A percentile compares a stretch with the other conserved stretches of the same genome.
Conservation (phyloP, 73 alveolate genomes). For the Stentor coeruleus region DNA sequence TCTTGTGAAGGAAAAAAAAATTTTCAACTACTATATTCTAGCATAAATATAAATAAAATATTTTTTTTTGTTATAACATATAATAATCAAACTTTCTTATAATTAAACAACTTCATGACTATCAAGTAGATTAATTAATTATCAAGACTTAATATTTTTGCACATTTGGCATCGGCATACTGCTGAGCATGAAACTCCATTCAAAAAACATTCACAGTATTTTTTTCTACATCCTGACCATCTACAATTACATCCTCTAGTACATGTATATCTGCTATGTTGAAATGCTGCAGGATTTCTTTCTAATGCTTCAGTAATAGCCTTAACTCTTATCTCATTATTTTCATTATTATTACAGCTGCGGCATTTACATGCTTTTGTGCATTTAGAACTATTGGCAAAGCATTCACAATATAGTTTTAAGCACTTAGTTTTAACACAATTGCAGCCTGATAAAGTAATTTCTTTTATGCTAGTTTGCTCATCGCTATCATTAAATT, state of each 20-base stretch:
- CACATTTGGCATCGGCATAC: constrained; percentile 30
- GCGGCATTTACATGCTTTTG: constrained; percentile 34
- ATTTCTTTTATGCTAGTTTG: neutral
- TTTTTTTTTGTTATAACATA: no score
- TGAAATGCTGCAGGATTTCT: constrained; percentile 40
- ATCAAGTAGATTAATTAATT: no score
- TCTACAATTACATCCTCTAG: constrained; percentile 63
- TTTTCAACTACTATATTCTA: no score
- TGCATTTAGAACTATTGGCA: constrained; percentile 29
- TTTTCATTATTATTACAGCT: constrained; percentile 36
- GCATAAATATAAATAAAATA: no score
- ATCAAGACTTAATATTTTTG: no score
- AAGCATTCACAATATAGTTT: constrained; percentile 41
- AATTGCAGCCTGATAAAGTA: constrained; percentile 27
- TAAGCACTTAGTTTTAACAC: constrained; percentile 34
- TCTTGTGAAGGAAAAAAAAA: no score
- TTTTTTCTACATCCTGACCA: constrained; percentile 65
- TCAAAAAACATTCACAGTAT: constrained; percentile 61
- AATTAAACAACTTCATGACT: no score
- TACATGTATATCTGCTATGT: constrained; percentile 5
- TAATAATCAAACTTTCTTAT: no score
- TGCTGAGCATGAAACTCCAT: constrained; percentile 50
- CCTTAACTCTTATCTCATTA: constrained; percentile 31
- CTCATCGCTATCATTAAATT: no score
- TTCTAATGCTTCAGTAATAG: constrained; percentile 30